These are phyloP conservation scores for Cairneyella variabilis DNA, from an alignment of 495 filamentous ascomycete genomes.

Conservation along the genomic window DNA sequence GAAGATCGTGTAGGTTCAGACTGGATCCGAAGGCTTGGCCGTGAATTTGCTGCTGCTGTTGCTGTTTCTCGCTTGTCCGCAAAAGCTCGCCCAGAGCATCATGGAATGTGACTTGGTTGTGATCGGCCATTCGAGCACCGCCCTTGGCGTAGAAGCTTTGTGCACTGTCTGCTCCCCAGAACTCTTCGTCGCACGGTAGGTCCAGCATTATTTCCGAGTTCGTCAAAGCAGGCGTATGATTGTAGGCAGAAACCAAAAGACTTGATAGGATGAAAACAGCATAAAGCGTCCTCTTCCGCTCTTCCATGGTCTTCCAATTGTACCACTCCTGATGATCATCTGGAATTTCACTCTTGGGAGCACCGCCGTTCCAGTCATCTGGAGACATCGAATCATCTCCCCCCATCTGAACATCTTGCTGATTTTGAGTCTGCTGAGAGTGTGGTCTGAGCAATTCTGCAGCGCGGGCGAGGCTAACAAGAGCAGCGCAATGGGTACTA, in stretches of 20 bases:
- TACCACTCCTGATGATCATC: conserved; percentile 84
- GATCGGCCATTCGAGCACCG: conserved; percentile 60
- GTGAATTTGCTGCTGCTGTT: conserved; percentile 47
- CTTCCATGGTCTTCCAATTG: conserved; percentile 82
- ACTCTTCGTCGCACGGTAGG: conserved; percentile 88
- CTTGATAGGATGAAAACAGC: conserved; percentile 89
- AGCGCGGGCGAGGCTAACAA: conserved; percentile 87
- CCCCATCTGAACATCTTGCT: conserved; percentile 39
- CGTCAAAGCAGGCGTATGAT: conserved; percentile 82
- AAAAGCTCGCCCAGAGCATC: conserved; percentile 75
- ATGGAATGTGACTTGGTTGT: conserved; percentile 67
- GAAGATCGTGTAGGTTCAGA: conserved; percentile 41
- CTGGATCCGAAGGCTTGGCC: conserved; percentile 44
- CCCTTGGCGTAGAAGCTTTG: conserved; percentile 74
- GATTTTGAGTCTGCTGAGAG: conserved; percentile 18
- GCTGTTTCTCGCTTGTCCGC: conserved; percentile 72
- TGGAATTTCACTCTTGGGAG: conserved; percentile 34
- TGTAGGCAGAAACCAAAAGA: conserved; percentile 87
- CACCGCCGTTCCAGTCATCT: conserved; percentile 28
- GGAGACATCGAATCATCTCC: conserved; percentile 36
- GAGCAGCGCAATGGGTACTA: conserved; percentile 81
- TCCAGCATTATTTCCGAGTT: conserved; percentile 93
- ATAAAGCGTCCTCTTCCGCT: conserved; percentile 91
- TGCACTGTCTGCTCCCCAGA: conserved; percentile 82
- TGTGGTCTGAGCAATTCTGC: conserved; percentile 66